phyloP scores from a whole-genome alignment of 2,329 filamentous ascomycete species.

The Herpotrichia juniperi region DNA sequence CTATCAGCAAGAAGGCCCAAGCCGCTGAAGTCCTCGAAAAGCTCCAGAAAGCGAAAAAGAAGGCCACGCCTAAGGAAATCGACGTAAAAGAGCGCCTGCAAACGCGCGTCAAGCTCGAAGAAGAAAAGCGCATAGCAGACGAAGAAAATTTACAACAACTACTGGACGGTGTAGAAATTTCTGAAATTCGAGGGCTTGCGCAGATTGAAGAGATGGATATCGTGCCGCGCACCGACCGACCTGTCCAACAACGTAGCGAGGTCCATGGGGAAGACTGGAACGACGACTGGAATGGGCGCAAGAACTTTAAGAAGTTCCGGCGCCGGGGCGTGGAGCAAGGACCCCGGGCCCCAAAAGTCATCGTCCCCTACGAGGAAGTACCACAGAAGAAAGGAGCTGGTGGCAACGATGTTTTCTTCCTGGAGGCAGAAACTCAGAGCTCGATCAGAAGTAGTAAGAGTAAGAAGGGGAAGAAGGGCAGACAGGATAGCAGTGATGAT shows the following conservation, averaged over 20 bases:
- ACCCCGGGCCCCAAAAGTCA: slow-evolving; percentile 60
- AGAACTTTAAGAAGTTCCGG: slow-evolving; percentile 93
- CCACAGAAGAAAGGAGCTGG: slow-evolving; percentile 71
- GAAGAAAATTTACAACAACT: slow-evolving; percentile 60
- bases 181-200: slow-evolving; percentile 73
- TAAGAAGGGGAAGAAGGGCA: slow-evolving; percentile 12
- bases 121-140: slow-evolving; percentile 52
- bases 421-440: slow-evolving; percentile 52
- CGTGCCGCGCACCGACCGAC: slow-evolving; percentile 42
- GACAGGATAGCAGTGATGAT: slow-evolving; percentile 24
- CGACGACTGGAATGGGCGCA: slow-evolving; percentile 87
- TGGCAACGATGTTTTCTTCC: slow-evolving; percentile 78
- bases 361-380: slow-evolving; percentile 75
- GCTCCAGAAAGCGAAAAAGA: slow-evolving; percentile 43
- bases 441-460: slow-evolving; percentile 22
- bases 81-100: slow-evolving; percentile 63
- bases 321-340: slow-evolving; percentile 48
- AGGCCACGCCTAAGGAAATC: slow-evolving; percentile 60
- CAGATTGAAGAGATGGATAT: slow-evolving; percentile 80
- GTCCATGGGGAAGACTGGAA: slow-evolving; percentile 74
- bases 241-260: slow-evolving; percentile 36
- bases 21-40: slow-evolving; percentile 50
- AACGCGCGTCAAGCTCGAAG: slow-evolving; percentile 58
- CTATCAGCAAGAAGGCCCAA: slow-evolving; percentile 45
- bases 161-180: slow-evolving; percentile 71